Evolutionary conservation across 1,284 basidiomycete species (phyloP), one percentile per base, ranked within the genome.

Genomic region (Waitea zeae): DNA sequence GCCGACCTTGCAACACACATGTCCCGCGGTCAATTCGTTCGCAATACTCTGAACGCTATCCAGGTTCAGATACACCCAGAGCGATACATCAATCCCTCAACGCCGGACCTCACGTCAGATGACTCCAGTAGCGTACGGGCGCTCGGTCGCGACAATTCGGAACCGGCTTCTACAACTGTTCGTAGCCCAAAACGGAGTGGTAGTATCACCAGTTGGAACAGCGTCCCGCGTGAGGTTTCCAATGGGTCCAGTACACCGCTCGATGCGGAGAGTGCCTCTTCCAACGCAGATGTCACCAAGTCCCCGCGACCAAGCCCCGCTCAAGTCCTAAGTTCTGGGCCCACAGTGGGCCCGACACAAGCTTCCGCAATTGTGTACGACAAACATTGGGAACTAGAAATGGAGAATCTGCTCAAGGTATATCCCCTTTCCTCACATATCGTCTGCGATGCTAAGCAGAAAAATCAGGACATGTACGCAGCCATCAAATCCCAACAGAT

Each of bases 11-110:
- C 70, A 3, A 76, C 70, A 17, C 77, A 87, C 42, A 98, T 98
- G 95, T 92, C 89, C 3, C 68, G 83, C n/a, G 68, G 52, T 35
- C 89, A 98, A 48, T 99, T 98, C 52, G 75, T 97, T 3, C 70
- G 77, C 29, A 97, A 98, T 54, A 93, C 92, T 0, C 66, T 96
- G 51, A 60, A 71, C 3, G 82, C 88, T 0, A 82, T 97, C 39
- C 80, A 77, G 44, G 71, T 67, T 51, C 80, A 86, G 44, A 49
- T 77, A 22, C 68, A 73, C 39, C 67, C 75, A 3, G 55, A 55
- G 30, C 57, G 58, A 20, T 48, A 58, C 6, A 50, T 55, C 6
- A 53, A 57, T 30, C 9, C 11, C 6, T 65, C 71, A 4, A 71
- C 72, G 12, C 64, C 70, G 6, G 80, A 86, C 41, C 56, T 78